A percentile compares a stretch with the other conserved stretches of the same genome.
Evolutionary conservation across 2,329 filamentous ascomycete genomes (phyloP).

Genomic region (Colletotrichum sp.): DNA sequence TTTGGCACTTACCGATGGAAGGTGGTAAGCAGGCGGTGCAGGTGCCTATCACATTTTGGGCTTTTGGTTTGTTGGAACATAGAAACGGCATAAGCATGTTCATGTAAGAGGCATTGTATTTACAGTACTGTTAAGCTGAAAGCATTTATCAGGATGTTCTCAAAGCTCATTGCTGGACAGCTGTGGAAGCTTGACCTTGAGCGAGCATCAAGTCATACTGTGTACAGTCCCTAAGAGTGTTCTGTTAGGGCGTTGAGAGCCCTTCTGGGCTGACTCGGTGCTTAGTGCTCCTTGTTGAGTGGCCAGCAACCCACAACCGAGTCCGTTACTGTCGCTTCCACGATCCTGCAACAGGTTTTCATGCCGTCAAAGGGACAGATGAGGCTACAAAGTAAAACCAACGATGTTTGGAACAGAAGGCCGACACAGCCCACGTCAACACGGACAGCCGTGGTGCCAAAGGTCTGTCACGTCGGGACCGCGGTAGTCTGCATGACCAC

Average conservation of each 20-base stretch:
- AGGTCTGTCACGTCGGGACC: not conserved
- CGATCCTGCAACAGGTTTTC: too few relatives aligned
- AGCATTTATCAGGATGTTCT: rapidly evolving
- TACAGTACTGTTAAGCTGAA: not conserved
- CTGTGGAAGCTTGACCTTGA: too few relatives aligned
- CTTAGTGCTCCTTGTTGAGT: not conserved
- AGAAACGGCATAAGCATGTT: not conserved
- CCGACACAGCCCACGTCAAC: too few relatives aligned
- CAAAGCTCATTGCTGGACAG: not conserved
- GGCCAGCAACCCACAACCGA: not conserved
- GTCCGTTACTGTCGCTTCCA: not conserved
- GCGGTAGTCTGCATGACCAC: not conserved
- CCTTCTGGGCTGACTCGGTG: not conserved
- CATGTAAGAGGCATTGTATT: not conserved
- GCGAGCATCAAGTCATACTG: not conserved
- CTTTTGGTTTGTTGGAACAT: not conserved
- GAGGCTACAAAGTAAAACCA: not conserved
- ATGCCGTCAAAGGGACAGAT: too few relatives aligned
- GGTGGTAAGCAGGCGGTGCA: not conserved
- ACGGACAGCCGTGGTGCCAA: not conserved
- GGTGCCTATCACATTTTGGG: too few relatives aligned
- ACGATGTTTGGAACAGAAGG: too few relatives aligned
- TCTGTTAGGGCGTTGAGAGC: not conserved
- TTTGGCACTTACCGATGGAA: not conserved
- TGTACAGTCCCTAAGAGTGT: not conserved